Base-by-base conservation (phyloP, 192 early-diverging fungal species). In the Chytriomyces confervae region DNA sequence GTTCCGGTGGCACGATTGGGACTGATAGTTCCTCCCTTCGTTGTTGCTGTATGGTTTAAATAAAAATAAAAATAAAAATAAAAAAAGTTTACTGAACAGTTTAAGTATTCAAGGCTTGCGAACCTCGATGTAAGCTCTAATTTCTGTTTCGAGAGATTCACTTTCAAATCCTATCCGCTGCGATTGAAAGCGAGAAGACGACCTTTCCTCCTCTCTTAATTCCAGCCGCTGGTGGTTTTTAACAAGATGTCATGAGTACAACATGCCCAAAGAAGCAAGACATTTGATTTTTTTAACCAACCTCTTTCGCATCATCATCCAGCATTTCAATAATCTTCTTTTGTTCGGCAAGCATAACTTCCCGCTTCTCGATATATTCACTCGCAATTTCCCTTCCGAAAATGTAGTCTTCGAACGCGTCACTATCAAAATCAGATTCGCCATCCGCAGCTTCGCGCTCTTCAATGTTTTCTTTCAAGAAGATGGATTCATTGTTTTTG, bases 351-450 rank as follows among this genome's bases (percentile, higher is more conserved):
- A 81, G 29, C 61, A 84, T 48, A 20, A 74, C 65, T 6, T 71
- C 36, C 45, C 84, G 71, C 27, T 61, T 50, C 51, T 75, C 65
- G 46, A 75, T 23, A 72, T 85, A 85, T 49, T 80, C 81, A 11
- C 67, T 69, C 45, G 64, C 69, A 18, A 85, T 62, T 61, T 85
- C 84, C 24, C 78, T 65, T 18, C 81, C 81, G 53, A 85, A 82
- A 27, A 85, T 18, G 60, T 77, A 85, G 29, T 85, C 79, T n/a
- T 85, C 84, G 36, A 81, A 66, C 6, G 81, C 84, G 20, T 77
- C 77, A 16, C 78, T 79, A 18, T 24, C 64, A n/a, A 53, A 27
- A 7, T 79, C 78, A 2, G 70, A 49, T 29, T 61, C 76, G 11
- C 61, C 65, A 47, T 81, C 47, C 36, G 83, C 84, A 47, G 66